Base-by-base conservation (phyloP, 305 asterid genomes). In the Solanum hybrid region DNA sequence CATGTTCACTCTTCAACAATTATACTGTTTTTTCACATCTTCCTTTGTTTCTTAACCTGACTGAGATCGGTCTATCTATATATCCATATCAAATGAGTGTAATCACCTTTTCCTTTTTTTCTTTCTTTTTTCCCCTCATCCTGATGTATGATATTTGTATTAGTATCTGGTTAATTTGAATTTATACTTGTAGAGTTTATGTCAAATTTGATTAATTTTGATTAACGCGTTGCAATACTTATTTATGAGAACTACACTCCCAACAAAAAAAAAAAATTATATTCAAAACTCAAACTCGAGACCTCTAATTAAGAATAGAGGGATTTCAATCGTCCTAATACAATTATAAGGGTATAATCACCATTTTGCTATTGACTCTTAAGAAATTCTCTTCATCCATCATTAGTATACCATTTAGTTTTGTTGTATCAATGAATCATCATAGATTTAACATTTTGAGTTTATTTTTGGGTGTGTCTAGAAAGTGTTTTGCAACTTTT, bases 31-130 rank as follows among this genome's bases (percentile, higher is more conserved):
- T 57, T 68, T 29, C 61, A 70, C 27, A n/a, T 24, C 77, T 72
- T 87, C 24, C 45, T 87, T 86, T 89, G 65, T 90, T 27, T 70
- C 61, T n/a, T 45, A 89, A 83, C 76, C 45, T 89, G 72, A 68
- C 38, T 89, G 77, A 65, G 84, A 79, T 79, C 78, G 87, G 34
- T 79, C 88, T 85, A 87, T 79, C 77, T 29, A 20, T 32, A n/a
- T n/a, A n/a, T n/a, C n/a, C n/a, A n/a, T 37, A n/a, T 70, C 24
- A 51, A 51, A 57, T 20, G n/a, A 57, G 11, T 57, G 70, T 57
- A 57, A 57, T 57, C 70, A 57, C 70, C 70, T 57, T 57, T 57
- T 38, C 45, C 10, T 51, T 17, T 17, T 8, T 17, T 51, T 57
- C 7, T 12, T 57, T 2, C 9, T 17, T 2, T 15, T 51, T 7